Base-by-base conservation (phyloP, 2,329 filamentous ascomycete species). In the Teratosphaeria nubilosa region DNA sequence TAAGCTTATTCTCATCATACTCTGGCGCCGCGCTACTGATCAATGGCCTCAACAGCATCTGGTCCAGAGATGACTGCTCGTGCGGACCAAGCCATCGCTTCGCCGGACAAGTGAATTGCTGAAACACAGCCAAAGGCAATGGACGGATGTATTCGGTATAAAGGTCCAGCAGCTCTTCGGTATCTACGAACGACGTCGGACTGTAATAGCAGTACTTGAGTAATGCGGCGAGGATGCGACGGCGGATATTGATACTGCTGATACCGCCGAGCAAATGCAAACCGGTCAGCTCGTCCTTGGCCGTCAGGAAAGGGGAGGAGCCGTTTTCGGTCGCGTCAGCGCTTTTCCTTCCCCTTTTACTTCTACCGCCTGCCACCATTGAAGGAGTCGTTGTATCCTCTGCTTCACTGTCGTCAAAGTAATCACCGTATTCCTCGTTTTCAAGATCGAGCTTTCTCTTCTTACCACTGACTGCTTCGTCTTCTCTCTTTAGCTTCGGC, bases 201-300 rank as follows among this genome's bases (percentile, higher is more conserved):
- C 73, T 58, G 11, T 57, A 59, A 9, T 61, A 74, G 0, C 76
- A 68, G 55, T 76, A 72, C 54, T 67, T 62, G 6, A 69, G 67
- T 24, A 80, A 66, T 32, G 88, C 71, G 22, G 77, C 76, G 58
- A 90, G 81, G 3, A 90, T 72, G 0, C 86, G 82, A 61, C 86
- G 78, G 6, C 87, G 82, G 20, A 89, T 70, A 1, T 73, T 68
- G 20, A 90, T 74, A 0, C 86, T 83, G 54, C 86, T 81, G 41
- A 77, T 59, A 63, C 75, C 68, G 64, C 77, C 68, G 48, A 65
- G 64, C 11, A 16, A 48, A 20, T 22, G 41, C 41, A 48, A 10
- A 11, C 41, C 41, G n/a, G 41, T 48, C 9, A 48, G 41, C 41
- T 22, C 41, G 20, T 48, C 41, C 16, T 20, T 22, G 1, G 60